These are phyloP conservation scores for Ogataea salicorniae DNA, from an alignment of 805 yeast species.

Conservation along the genomic window DNA sequence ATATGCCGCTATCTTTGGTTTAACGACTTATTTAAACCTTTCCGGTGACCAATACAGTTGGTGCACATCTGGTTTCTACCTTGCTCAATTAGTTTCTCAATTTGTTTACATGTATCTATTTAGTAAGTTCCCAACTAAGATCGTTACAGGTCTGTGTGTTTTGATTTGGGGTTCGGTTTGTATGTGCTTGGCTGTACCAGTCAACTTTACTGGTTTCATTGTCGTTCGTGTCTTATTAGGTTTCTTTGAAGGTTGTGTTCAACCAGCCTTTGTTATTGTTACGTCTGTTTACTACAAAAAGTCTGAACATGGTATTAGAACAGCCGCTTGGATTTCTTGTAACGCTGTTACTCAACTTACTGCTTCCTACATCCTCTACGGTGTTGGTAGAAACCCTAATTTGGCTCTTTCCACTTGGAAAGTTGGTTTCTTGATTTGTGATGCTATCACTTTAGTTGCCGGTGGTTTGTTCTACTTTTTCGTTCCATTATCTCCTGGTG, in stretches of 20 bases:
- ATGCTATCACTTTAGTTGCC: constrained; percentile 42
- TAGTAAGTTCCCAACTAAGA: constrained; percentile 54
- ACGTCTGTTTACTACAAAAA: constrained; percentile 54
- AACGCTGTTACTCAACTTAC: constrained; percentile 40
- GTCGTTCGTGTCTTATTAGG: constrained; percentile 45
- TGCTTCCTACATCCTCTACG: constrained; percentile 51
- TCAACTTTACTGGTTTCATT: constrained; percentile 40
- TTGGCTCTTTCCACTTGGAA: constrained; percentile 52
- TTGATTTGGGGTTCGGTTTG: constrained; percentile 58
- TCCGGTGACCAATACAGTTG: constrained; percentile 34
- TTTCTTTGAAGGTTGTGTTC: constrained; percentile 45
- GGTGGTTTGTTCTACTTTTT: constrained; percentile 21
- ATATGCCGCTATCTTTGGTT: constrained; percentile 50
- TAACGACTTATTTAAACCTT: constrained; percentile 45
- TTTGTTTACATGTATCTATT: constrained; percentile 51
- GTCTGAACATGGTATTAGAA: constrained; percentile 34
- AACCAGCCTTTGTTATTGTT: constrained; percentile 52
- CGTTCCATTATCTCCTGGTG: constrained; percentile 39
- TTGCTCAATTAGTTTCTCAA: constrained; percentile 38
- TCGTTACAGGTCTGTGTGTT: constrained; percentile 43
- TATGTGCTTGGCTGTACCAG: constrained; percentile 42
- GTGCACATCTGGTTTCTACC: constrained; percentile 29
- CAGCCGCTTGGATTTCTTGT: constrained; percentile 37
- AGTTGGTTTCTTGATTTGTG: constrained; percentile 51
- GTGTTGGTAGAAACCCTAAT: constrained; percentile 35